Evolutionary conservation across 768 basidiomycete genomes (phyloP).

Genomic region (Harrya chromipes): DNA sequence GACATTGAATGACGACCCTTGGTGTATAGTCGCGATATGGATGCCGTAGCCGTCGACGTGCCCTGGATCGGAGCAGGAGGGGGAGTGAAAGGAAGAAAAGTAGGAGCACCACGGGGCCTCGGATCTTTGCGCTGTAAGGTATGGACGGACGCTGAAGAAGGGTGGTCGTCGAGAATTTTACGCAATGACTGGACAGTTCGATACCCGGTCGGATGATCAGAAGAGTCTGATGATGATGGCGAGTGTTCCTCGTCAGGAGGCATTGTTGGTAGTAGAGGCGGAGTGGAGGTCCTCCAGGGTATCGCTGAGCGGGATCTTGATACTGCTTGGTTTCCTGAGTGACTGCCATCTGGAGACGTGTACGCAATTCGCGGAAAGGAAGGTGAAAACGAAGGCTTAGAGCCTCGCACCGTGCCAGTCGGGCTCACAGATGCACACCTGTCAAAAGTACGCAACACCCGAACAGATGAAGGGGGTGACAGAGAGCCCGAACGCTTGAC

Average conservation of each 20-base stretch:
- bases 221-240: conserved; percentile 50
- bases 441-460: conserved; percentile 32
- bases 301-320: conserved; percentile 30
- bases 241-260: conserved; percentile 57
- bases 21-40: conserved; percentile 73
- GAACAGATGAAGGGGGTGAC: conserved; percentile 22
- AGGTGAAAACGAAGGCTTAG: conserved; percentile 12
- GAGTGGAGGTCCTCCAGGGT: conserved; percentile 23
- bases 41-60: conserved; percentile 76
- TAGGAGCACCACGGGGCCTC: conserved; percentile 16
- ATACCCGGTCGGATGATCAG: conserved; percentile 50
- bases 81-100: conserved; percentile 37
- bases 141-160: conserved; percentile 33
- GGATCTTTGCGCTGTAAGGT: conserved; percentile 9
- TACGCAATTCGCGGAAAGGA: conserved; percentile 10
- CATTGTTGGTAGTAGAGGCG: conserved; percentile 42
- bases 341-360: conserved; percentile 15
- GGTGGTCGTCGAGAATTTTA: conserved; percentile 59
- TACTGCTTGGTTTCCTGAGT: conserved; percentile 3
- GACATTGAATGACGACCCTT: conserved; percentile 53
- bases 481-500: conserved; percentile 36
- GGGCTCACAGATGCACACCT: conserved; percentile 35
- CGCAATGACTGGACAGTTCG: conserved; percentile 64
- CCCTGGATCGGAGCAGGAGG: conserved; percentile 53
- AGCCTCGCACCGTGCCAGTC: conserved; percentile 24